Conservation (phyloP, 805 yeast species). For the Pichia pseudocactophila region DNA sequence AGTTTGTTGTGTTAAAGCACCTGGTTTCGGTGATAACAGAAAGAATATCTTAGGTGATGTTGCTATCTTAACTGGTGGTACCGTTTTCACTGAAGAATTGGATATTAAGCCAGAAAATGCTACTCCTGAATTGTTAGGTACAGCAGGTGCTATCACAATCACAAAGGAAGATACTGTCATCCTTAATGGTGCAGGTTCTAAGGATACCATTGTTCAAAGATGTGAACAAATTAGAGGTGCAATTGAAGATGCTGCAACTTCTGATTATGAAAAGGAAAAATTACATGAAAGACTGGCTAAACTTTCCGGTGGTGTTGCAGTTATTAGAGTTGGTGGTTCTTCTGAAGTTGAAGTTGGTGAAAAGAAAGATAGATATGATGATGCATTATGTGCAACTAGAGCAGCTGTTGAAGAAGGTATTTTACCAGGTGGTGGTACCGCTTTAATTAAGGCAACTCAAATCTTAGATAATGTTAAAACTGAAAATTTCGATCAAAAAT, state of each 20-base stretch:
- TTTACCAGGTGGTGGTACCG: constrained; percentile 99
- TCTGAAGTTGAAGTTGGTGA: constrained; percentile 98
- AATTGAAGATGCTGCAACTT: constrained; percentile 62
- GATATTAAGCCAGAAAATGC: constrained; percentile 95
- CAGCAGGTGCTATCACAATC: constrained; percentile 83
- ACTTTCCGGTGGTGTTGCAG: constrained; percentile 97
- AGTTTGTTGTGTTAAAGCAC: constrained; percentile 96
- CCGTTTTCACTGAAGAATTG: constrained; percentile 84
- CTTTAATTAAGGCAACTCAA: constrained; percentile 84
- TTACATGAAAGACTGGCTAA: constrained; percentile 96
- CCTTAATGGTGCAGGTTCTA: constrained; percentile 84
- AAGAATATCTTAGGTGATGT: constrained; percentile 92
- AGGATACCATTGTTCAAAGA: constrained; percentile 73
- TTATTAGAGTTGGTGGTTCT: constrained; percentile 92
- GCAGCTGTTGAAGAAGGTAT: constrained; percentile 99
- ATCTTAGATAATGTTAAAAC: constrained; percentile 61
- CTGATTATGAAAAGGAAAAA: constrained; percentile 93
- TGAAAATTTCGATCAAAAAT: constrained; percentile 89
- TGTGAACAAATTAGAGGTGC: constrained; percentile 89
- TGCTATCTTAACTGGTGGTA: constrained; percentile 91
- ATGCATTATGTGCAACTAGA: constrained; percentile 96
- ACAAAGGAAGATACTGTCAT: constrained; percentile 94
- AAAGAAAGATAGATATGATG: constrained; percentile 98
- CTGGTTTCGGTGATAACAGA: constrained; percentile 99
- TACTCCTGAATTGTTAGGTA: constrained; percentile 80